Conservation (phyloP, 2,329 filamentous ascomycete genomes). For the Teratosphaeria viscida region DNA sequence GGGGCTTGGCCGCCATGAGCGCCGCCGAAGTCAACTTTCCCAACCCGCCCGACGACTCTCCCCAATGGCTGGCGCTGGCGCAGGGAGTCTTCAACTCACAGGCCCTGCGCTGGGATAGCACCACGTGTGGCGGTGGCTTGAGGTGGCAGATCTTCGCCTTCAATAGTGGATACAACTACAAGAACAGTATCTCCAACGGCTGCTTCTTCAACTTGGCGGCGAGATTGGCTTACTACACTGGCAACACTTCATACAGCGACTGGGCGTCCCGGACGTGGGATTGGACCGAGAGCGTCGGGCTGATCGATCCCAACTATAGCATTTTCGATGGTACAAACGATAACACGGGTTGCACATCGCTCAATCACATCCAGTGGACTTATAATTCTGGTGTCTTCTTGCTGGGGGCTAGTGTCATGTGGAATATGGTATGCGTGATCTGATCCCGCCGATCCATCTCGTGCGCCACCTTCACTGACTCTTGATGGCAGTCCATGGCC, state of each 20-base stretch:
- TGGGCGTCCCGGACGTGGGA: slow-evolving; percentile 43
- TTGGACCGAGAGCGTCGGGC: slow-evolving; percentile 34
- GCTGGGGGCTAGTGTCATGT: slow-evolving; percentile 38
- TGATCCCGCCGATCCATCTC: background rate
- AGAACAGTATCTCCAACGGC: slow-evolving; percentile 43
- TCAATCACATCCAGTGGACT: slow-evolving; percentile 38
- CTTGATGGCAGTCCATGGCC: background rate
- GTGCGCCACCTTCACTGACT: background rate
- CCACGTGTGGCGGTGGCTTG: slow-evolving; percentile 28
- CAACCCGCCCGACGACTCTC: slow-evolving; percentile 30
- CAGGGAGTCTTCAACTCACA: slow-evolving; percentile 34
- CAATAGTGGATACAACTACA: slow-evolving; percentile 40
- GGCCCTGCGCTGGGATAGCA: slow-evolving; percentile 27
- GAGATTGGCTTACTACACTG: slow-evolving; percentile 30
- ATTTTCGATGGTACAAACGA: slow-evolving; percentile 40
- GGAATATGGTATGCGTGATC: slow-evolving; percentile 25
- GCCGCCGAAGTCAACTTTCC: slow-evolving; percentile 44
- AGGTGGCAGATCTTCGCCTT: slow-evolving; percentile 34
- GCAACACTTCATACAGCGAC: slow-evolving; percentile 48
- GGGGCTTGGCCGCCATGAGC: slow-evolving; percentile 47
- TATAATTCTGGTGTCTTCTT: slow-evolving; percentile 39
- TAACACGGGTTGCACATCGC: slow-evolving; percentile 31
- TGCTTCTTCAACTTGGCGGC: slow-evolving; percentile 43
- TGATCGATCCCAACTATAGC: slow-evolving; percentile 43
- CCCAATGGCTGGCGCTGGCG: slow-evolving; percentile 37